Percentiles rank a stretch among this genome's conserved stretches.
Evolutionary conservation across 148 eudicot genomes (phyloP).

Genomic region (Dianthus caryophyllus): DNA sequence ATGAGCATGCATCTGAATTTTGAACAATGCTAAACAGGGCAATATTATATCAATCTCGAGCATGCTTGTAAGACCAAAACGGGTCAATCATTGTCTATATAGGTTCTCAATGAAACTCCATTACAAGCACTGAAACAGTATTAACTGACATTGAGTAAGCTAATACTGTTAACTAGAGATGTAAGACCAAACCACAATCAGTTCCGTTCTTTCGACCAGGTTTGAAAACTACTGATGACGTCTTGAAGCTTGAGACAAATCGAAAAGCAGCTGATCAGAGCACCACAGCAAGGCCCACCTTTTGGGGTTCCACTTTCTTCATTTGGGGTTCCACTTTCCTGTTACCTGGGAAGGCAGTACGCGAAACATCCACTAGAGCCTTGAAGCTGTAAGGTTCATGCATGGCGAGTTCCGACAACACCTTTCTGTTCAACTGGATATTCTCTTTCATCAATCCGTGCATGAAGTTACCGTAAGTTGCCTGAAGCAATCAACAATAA

Average conservation of each 20-base stretch:
- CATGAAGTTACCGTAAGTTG: slow-evolving; percentile 81
- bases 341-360: slow-evolving; percentile 69
- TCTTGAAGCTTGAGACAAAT: not conserved
- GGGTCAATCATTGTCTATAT: not conserved
- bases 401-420: slow-evolving; percentile 77
- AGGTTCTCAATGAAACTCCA: not conserved
- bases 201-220: too few species aligned
- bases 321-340: slow-evolving; percentile 46
- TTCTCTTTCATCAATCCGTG: slow-evolving; percentile 82
- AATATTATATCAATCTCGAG: too few species aligned
- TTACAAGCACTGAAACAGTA: not conserved
- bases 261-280: slow-evolving; percentile 14
- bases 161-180: not conserved
- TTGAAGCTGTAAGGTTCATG: slow-evolving; percentile 91
- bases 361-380: slow-evolving; percentile 70
- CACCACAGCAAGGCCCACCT: slow-evolving; percentile 58
- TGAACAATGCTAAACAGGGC: too few species aligned
- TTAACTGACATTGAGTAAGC: not conserved
- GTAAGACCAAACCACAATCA: not conserved
- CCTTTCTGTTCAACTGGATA: slow-evolving; percentile 80
- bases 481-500: slow-evolving; percentile 43
- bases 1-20: too few species aligned
- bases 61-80: not conserved
- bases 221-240: not conserved
- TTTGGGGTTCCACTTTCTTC: too few species aligned